These are phyloP conservation scores for Populus alba DNA, from an alignment of 345 rosid genomes.

Conservation along the genomic window DNA sequence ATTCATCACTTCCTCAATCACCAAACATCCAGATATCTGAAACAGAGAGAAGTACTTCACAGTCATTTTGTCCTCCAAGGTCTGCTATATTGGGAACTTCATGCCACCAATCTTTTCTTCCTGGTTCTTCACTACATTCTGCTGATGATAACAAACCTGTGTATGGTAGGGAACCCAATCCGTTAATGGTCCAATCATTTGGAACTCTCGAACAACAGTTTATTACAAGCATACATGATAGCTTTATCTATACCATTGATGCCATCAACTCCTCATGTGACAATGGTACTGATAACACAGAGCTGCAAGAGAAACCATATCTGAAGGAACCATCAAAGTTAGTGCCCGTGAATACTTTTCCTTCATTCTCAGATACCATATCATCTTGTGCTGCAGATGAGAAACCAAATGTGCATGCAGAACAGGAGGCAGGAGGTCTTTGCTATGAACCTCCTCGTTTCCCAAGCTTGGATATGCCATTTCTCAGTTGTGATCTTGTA, in stretches of 20 bases:
- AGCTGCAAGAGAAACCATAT: constrained; percentile 48
- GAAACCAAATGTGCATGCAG: constrained; percentile 28
- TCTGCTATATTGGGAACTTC: constrained; percentile 45
- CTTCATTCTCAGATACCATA: constrained; percentile 39
- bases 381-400: constrained; percentile 41
- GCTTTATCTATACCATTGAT: constrained; percentile 48
- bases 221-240: constrained; percentile 30
- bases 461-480: constrained; percentile 89
- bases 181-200: constrained; percentile 36
- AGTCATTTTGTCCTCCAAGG: constrained; percentile 39
- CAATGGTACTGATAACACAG: constrained; percentile 32
- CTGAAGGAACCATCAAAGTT: constrained; percentile 55
- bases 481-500: constrained; percentile 92
- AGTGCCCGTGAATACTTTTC: constrained; percentile 57
- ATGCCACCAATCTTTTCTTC: constrained; percentile 38
- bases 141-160: constrained; percentile 32
- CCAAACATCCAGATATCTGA: constrained; percentile 41
- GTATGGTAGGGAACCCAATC: constrained; percentile 39
- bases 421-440: constrained; percentile 63
- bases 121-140: constrained; percentile 33
- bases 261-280: constrained; percentile 43
- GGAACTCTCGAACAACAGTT: constrained; percentile 50
- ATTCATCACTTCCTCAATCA: constrained; percentile 34
- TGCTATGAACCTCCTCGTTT: constrained; percentile 99
- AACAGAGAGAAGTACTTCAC: constrained; percentile 36